Evolutionary conservation across 2,329 filamentous ascomycete genomes (phyloP), one percentile per base, ranked within the genome.

Genomic region (Calycina marina): DNA sequence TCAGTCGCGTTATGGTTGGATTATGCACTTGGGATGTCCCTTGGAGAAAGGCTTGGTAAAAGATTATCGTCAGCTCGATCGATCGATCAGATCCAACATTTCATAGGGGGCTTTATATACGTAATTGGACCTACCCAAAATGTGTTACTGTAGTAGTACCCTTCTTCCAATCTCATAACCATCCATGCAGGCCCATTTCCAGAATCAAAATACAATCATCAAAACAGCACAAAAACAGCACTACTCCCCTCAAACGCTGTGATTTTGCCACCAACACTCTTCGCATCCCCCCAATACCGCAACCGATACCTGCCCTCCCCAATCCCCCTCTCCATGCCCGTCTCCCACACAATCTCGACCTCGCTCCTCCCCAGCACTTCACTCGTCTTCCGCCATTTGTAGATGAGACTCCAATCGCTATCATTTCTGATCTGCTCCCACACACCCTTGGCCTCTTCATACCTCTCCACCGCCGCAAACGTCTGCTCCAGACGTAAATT

Each of bases 271-370:
- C 63, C 69, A 16, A 68, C 49, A 4, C 62, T 62, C 67, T 86
- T 94, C 3, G 72, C 63, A 56, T 94, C 85, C 0, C 88, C 88
- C 56, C 76, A 88, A 51, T 94, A 96, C 57, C 65, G 71, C 28
- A 93, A 56, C 14, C 85, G 63, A 56, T 93, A 96, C 29, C 67
- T 71, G 0, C 86, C 86, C 38, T 40, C 56, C 37, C 63, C 60
- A 13, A 65, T 65, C 40, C 65, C 61, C 34, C 62, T 55, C 53
- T 72, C 75, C n/a, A n/a, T n/a, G n/a, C n/a, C n/a, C 18, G 79
- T 77, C 56, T 88, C 79, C 88, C 88, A 96, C 30, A 68, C 67
- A 32, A 93, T 65, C 6, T 65, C 74, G 1, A 84, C 86, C 51
- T 86, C 72, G 48, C 84, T 93, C 18, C 76, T 75, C 0, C 77